Evolutionary conservation across 345 rosid species (phyloP).

Genomic region (Camelina neglecta): DNA sequence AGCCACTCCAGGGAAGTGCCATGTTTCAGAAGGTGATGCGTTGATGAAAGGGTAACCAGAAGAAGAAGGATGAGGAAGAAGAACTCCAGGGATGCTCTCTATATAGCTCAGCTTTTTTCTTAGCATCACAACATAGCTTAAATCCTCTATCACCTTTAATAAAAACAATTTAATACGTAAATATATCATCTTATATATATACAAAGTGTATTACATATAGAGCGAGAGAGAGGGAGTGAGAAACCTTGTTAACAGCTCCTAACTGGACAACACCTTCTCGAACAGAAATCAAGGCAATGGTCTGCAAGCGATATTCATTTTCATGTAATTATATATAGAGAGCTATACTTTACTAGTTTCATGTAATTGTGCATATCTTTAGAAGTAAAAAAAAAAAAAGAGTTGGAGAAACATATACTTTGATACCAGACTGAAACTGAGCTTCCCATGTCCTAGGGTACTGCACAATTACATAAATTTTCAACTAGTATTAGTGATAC

Average conservation of each 20-base stretch:
- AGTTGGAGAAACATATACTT: constrained; percentile 59
- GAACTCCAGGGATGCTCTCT: constrained; percentile 92
- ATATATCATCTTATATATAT: neutral
- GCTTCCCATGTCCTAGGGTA: constrained; percentile 99
- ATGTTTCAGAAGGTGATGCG: constrained; percentile 51
- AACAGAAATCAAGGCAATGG: constrained; percentile 93
- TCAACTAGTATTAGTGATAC: neutral
- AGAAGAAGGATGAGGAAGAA: constrained; percentile 91
- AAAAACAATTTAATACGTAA: neutral
- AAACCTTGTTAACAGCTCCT: constrained; percentile 87
- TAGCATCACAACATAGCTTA: constrained; percentile 78
- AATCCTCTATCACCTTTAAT: constrained; percentile 77
- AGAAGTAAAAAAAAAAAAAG: neutral
- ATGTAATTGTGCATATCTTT: neutral
- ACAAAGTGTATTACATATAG: neutral
- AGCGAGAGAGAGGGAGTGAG: constrained; percentile 10
- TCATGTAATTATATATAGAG: neutral
- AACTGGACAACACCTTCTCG: constrained; percentile 97
- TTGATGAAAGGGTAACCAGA: constrained; percentile 66
- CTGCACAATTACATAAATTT: constrained; percentile 48
- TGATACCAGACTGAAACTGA: constrained; percentile 93
- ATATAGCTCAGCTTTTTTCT: constrained; percentile 90
- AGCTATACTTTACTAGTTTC: neutral
- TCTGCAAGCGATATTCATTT: constrained; percentile 55
- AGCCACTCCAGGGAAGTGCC: constrained; percentile 56